These are phyloP conservation scores for Pythium pectinolyticum DNA, from an alignment of 352 stramenopile genomes.

Conservation along the genomic window DNA sequence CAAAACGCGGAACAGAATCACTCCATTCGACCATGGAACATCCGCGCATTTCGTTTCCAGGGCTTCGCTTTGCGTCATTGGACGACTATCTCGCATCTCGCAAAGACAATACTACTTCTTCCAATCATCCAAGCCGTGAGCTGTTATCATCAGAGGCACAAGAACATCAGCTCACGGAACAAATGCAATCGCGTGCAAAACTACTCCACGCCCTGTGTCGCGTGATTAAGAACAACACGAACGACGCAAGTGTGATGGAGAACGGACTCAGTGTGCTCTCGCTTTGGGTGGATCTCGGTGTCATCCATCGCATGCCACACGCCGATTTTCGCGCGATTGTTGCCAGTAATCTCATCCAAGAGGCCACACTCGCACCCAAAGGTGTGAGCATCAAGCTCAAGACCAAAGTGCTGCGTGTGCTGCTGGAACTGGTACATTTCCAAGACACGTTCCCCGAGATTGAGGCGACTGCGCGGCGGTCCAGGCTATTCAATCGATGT, in stretches of 20 bases:
- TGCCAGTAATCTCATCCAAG: constrained; percentile 30
- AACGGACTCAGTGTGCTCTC: constrained; percentile 24
- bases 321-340: constrained; percentile 29
- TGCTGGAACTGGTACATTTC: constrained; percentile 28
- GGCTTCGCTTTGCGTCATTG: constrained; percentile 27
- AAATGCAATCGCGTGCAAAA: constrained; percentile 29
- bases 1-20: neutral
- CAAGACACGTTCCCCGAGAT: constrained; percentile 27
- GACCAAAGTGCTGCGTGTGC: constrained; percentile 16
- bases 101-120: constrained; percentile 23
- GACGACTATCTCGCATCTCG: constrained; percentile 24
- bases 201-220: constrained; percentile 33
- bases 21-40: constrained; percentile 22
- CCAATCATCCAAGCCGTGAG: neutral
- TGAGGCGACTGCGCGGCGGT: constrained; percentile 23
- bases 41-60: constrained; percentile 27
- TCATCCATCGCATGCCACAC: constrained; percentile 1
- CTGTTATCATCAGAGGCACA: constrained; percentile 10
- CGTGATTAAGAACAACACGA: constrained; percentile 35
- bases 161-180: constrained; percentile 25
- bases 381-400: constrained; percentile 23
- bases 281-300: constrained; percentile 28
- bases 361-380: constrained; percentile 32
- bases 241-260: constrained; percentile 23
- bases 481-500: constrained; percentile 72